phyloP scores from a whole-genome alignment of 2,329 filamentous ascomycete species.

The Paecilomyces formosus region DNA sequence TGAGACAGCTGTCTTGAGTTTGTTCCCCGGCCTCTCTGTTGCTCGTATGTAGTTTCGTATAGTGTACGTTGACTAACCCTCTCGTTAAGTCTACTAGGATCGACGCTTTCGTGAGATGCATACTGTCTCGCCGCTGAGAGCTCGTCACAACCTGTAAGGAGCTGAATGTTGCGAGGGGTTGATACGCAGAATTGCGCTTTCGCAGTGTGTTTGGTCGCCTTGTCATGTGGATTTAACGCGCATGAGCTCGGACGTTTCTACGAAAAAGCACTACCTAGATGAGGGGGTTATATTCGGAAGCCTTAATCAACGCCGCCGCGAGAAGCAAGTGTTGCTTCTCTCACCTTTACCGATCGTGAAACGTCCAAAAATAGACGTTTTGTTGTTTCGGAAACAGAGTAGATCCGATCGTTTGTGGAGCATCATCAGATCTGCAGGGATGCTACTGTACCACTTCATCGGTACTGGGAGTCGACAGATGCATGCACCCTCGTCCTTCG shows the following conservation, averaged over 20 bases:
- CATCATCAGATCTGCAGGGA: not conserved
- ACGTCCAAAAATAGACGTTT: not conserved
- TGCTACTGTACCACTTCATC: not conserved
- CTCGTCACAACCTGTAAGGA: not conserved
- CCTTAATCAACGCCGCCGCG: not conserved
- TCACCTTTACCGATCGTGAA: not conserved
- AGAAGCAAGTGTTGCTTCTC: not conserved
- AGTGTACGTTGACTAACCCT: not conserved
- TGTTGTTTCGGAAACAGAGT: not conserved
- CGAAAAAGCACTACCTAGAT: not conserved
- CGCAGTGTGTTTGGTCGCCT: not conserved
- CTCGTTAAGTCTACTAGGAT: not conserved
- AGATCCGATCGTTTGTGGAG: not conserved
- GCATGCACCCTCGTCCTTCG: not conserved
- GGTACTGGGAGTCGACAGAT: not conserved
- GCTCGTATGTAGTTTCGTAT: constrained; percentile 1
- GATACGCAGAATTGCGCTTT: not conserved
- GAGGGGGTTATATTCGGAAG: not conserved
- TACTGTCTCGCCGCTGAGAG: not conserved
- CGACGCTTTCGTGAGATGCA: not conserved
- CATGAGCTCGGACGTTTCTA: not conserved
- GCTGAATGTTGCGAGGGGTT: not conserved
- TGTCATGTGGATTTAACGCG: not conserved
- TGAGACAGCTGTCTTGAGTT: constrained; percentile 65
- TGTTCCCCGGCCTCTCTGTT: constrained; percentile 16